phyloP scores from a whole-genome alignment of 1,284 basidiomycete genomes.

The Tilletia horrida region DNA sequence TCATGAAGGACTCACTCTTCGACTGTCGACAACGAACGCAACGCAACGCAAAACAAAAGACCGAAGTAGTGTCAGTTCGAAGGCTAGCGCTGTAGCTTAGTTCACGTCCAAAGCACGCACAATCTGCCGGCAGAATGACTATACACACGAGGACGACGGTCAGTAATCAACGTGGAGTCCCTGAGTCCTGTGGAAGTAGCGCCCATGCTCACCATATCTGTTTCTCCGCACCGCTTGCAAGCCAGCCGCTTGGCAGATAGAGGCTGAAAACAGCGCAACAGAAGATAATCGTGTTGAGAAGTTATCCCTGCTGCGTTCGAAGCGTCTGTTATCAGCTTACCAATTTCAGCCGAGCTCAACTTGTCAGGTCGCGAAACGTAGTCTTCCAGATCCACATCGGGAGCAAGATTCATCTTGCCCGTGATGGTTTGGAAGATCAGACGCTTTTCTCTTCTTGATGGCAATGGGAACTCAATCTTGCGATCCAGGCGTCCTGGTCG shows the following conservation, averaged over 20 bases:
- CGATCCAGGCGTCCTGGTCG: slow-evolving; percentile 96
- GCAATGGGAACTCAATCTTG: slow-evolving; percentile 97
- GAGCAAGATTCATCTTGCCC: slow-evolving; percentile 93
- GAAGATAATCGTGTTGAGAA: neutral
- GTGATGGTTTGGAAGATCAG: slow-evolving; percentile 98
- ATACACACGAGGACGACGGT: neutral
- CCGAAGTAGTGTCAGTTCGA: neutral
- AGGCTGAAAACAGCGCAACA: slow-evolving; percentile 56
- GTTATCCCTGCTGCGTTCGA: neutral
- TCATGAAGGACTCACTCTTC: slow-evolving; percentile 21
- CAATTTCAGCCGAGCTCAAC: slow-evolving; percentile 90
- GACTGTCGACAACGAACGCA: slow-evolving; percentile 1
- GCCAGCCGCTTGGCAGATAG: slow-evolving; percentile 94
- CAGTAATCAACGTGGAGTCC: neutral
- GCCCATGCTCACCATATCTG: slow-evolving; percentile 64
- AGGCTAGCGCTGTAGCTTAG: neutral
- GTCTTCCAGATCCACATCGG: slow-evolving; percentile 97
- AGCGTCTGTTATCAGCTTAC: neutral
- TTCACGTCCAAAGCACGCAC: slow-evolving; percentile 61
- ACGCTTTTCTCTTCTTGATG: slow-evolving; percentile 89
- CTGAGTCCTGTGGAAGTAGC: neutral
- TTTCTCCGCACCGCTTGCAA: slow-evolving; percentile 98
- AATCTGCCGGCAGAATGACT: slow-evolving; percentile 90
- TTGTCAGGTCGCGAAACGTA: slow-evolving; percentile 96
- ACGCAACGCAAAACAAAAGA: neutral